A percentile compares a stretch with the other conserved stretches of the same genome.
Conservation (phyloP, 2,329 filamentous ascomycete species). For the Colletotrichum tanaceti region DNA sequence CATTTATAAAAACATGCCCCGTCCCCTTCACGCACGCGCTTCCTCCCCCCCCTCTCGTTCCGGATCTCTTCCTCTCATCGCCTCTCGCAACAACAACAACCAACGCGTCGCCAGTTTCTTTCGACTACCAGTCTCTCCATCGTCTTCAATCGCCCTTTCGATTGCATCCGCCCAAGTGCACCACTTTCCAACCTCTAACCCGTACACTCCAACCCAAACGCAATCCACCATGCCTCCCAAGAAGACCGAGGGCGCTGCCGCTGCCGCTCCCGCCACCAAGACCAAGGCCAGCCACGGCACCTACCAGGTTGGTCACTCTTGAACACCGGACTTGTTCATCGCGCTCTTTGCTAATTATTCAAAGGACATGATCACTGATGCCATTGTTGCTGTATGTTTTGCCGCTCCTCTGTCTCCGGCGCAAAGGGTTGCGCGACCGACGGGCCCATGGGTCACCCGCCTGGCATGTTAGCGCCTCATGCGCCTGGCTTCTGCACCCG, state of each 20-base stretch:
- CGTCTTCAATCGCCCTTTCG: constrained; percentile 40
- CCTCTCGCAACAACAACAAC: constrained; percentile 43
- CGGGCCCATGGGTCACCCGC: constrained; percentile 16
- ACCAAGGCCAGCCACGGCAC: constrained; percentile 59
- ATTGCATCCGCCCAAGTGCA: constrained; percentile 36
- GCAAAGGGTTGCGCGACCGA: constrained; percentile 48
- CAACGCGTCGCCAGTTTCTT: constrained; percentile 42
- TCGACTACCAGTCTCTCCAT: constrained; percentile 42
- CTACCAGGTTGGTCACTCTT: constrained; percentile 66
- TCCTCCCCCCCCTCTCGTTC: constrained; percentile 53
- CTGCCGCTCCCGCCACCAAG: constrained; percentile 51
- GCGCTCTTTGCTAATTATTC: constrained; percentile 50
- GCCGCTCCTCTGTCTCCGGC: constrained; percentile 50
- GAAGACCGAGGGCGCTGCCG: constrained; percentile 58
- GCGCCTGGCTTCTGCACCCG: background rate
- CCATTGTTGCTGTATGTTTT: constrained; percentile 68
- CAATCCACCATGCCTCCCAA: constrained; percentile 67
- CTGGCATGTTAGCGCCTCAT: background rate
- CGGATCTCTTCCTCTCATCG: constrained; percentile 43
- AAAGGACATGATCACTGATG: constrained; percentile 73
- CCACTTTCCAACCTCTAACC: constrained; percentile 41
- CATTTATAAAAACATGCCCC: constrained; percentile 70
- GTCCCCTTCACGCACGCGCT: constrained; percentile 61
- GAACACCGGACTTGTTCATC: constrained; percentile 27
- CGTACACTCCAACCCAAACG: constrained; percentile 43